A percentile compares a stretch with the other conserved stretches of the same genome.
Evolutionary conservation across 352 stramenopile genomes (phyloP).

Genomic region (Thalassiosira mediterranea): DNA sequence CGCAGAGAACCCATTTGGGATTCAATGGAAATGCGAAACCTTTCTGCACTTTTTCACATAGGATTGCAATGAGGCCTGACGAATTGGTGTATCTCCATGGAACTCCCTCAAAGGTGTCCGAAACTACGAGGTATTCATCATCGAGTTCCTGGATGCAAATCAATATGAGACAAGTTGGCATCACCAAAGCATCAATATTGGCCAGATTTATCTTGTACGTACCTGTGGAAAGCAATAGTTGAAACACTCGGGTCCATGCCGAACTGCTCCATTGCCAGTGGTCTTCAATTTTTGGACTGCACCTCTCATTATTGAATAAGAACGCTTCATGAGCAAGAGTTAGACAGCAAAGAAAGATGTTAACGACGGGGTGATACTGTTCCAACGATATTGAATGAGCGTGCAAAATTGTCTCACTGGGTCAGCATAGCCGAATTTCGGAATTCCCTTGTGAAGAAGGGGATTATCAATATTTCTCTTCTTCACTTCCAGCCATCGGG

Average conservation of each 20-base stretch:
- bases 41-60: slow-evolving; percentile 27
- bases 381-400: too few relatives aligned
- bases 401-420: too few relatives aligned
- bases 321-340: too few relatives aligned
- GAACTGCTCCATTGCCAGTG: slow-evolving; percentile 56
- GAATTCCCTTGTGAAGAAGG: too few relatives aligned
- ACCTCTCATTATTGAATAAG: slow-evolving; percentile 59
- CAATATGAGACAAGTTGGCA: too few relatives aligned
- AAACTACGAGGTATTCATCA: slow-evolving; percentile 36
- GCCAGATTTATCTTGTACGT: too few relatives aligned
- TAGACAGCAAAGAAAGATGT: too few relatives aligned
- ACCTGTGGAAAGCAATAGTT: slow-evolving; percentile 76
- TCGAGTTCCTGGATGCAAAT: slow-evolving; percentile 48
- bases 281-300: slow-evolving; percentile 30
- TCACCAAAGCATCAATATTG: too few relatives aligned
- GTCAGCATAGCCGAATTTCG: slow-evolving; percentile 57
- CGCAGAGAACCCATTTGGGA: slow-evolving; percentile 43
- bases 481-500: slow-evolving; percentile 57
- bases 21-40: slow-evolving; percentile 36
- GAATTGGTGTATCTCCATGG: slow-evolving; percentile 15
- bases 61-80: slow-evolving; percentile 10
- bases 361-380: too few relatives aligned
- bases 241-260: slow-evolving; percentile 67
- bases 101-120: slow-evolving; percentile 27
- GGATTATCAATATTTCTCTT: too few relatives aligned